Evolutionary conservation across 768 basidiomycete genomes (phyloP).

Genomic region (Trametes elegans): DNA sequence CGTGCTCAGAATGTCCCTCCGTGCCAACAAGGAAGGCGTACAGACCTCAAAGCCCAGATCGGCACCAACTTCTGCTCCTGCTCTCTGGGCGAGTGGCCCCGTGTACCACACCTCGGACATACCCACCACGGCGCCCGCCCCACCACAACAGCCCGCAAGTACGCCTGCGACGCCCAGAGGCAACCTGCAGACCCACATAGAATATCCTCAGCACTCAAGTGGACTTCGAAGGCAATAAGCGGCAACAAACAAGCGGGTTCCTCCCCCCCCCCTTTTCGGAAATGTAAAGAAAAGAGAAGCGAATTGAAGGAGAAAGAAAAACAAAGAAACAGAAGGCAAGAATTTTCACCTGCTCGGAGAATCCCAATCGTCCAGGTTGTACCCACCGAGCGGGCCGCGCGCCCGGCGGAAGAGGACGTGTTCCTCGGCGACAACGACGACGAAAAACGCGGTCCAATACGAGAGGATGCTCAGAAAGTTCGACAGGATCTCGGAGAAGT

Average conservation of each 20-base stretch:
- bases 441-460: constrained; percentile 54
- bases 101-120: constrained; percentile 56
- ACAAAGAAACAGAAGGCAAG: neutral
- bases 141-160: constrained; percentile 45
- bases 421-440: constrained; percentile 45
- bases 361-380: constrained; percentile 51
- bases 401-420: constrained; percentile 49
- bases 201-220: neutral
- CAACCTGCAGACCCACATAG: constrained; percentile 39
- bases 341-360: constrained; percentile 33
- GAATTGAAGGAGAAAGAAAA: too few species aligned
- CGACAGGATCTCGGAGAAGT: constrained; percentile 43
- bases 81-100: constrained; percentile 44
- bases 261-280: too few species aligned
- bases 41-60: constrained; percentile 56
- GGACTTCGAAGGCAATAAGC: too few species aligned
- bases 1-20: neutral
- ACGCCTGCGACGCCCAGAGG: constrained; percentile 50
- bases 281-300: too few species aligned
- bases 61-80: constrained; percentile 44
- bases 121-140: constrained; percentile 47
- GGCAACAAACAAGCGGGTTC: too few species aligned
- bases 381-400: constrained; percentile 44
- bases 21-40: neutral
- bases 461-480: constrained; percentile 38